Evolutionary conservation across 1,284 basidiomycete genomes (phyloP).

Genomic region (Moesziomyces antarcticus): DNA sequence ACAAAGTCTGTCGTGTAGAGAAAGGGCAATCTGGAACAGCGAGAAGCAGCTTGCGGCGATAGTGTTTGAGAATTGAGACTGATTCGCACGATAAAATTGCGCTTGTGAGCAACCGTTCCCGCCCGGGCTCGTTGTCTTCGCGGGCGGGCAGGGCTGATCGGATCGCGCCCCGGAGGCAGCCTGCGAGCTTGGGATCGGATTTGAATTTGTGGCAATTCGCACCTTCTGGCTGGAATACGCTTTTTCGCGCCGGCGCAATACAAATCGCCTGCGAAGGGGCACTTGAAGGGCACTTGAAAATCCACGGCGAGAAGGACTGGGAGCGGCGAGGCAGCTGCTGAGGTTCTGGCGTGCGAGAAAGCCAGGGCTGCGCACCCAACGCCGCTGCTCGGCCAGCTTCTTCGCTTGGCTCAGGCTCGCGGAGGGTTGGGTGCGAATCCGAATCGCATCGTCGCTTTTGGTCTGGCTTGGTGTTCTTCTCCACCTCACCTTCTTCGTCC

Average conservation of each 20-base stretch:
- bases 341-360: slow-evolving; percentile 34
- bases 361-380: background rate
- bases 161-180: slow-evolving; percentile 4
- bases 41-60: too few relatives aligned
- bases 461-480: background rate
- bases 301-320: too few relatives aligned
- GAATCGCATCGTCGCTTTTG: slow-evolving; percentile 2
- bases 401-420: slow-evolving; percentile 17
- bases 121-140: slow-evolving; percentile 7
- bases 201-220: slow-evolving; percentile 1
- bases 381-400: background rate
- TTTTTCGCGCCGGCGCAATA: slow-evolving; percentile 2
- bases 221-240: background rate
- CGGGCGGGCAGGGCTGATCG: slow-evolving; percentile 19
- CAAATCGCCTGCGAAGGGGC: background rate
- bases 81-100: slow-evolving; percentile 26
- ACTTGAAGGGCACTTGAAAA: too few relatives aligned
- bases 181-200: background rate
- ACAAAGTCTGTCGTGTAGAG: too few relatives aligned
- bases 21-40: too few relatives aligned
- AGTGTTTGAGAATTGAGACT: background rate
- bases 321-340: background rate
- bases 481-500: slow-evolving; percentile 6
- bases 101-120: slow-evolving; percentile 4
- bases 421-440: too few relatives aligned